Conservation (phyloP, 2,329 filamentous ascomycete genomes). For the Aspergillus awamori region DNA sequence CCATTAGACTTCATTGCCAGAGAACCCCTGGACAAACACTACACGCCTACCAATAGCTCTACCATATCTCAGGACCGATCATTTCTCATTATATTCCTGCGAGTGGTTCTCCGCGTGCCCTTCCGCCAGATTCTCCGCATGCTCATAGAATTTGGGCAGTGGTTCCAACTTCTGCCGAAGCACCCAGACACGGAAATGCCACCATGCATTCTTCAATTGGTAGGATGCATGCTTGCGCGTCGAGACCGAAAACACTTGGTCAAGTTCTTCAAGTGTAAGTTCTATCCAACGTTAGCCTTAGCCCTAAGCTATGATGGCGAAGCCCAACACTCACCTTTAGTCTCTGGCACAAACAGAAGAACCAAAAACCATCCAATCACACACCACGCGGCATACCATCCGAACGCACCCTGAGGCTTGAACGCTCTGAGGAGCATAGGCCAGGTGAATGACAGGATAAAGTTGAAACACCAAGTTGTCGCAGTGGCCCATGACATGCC, state of each 20-base stretch:
- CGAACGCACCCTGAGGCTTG: constrained; percentile 57
- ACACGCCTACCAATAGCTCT: too few species aligned
- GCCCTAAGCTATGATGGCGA: neutral
- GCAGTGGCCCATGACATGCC: constrained; percentile 63
- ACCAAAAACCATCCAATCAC: constrained; percentile 57
- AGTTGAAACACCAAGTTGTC: constrained; percentile 61
- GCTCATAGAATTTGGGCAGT: constrained; percentile 35
- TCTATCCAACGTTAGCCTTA: constrained; percentile 27
- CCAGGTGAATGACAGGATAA: constrained; percentile 57
- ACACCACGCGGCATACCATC: constrained; percentile 61
- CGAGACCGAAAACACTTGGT: constrained; percentile 58
- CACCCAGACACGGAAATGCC: constrained; percentile 46
- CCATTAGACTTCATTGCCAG: too few species aligned
- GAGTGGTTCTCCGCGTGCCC: neutral
- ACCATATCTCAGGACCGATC: too few species aligned
- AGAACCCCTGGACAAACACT: too few species aligned
- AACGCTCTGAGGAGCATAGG: constrained; percentile 53
- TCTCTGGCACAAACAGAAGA: constrained; percentile 56
- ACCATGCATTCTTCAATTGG: constrained; percentile 42
- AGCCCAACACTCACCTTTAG: constrained; percentile 38
- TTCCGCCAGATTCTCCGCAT: constrained; percentile 28
- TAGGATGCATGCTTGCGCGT: constrained; percentile 48
- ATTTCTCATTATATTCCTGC: neutral
- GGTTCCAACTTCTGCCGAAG: constrained; percentile 31
- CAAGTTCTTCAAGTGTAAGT: constrained; percentile 50